Conservation (phyloP, 2,329 filamentous ascomycete species). For the Periconia macrospinosa region DNA sequence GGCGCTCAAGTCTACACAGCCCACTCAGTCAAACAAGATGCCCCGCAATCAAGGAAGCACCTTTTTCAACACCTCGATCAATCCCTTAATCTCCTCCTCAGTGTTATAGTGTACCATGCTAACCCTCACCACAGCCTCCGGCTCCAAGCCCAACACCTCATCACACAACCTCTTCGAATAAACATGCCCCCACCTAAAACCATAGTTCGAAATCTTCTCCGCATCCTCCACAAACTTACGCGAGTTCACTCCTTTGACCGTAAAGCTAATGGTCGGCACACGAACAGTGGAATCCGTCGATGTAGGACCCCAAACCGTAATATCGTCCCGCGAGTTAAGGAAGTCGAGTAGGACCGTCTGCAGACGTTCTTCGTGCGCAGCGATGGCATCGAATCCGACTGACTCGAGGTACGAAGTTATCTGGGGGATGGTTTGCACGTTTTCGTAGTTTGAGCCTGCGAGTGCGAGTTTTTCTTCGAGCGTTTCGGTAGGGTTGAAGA, state of each 20-base stretch:
- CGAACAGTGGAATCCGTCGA: constrained; percentile 52
- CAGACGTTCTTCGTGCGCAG: constrained; percentile 62
- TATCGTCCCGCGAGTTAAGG: constrained; percentile 54
- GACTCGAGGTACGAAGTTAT: constrained; percentile 61
- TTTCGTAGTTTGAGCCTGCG: constrained; percentile 71
- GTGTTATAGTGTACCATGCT: constrained; percentile 76
- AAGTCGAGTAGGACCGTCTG: constrained; percentile 64
- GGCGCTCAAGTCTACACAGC: too few species aligned
- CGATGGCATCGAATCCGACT: constrained; percentile 47
- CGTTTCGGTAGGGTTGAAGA: constrained; percentile 64
- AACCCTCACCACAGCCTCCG: constrained; percentile 68
- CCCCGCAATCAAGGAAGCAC: constrained; percentile 38
- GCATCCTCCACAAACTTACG: constrained; percentile 63
- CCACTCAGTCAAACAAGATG: too few species aligned
- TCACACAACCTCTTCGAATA: constrained; percentile 66
- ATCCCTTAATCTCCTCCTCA: constrained; percentile 59
- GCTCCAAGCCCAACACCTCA: constrained; percentile 60
- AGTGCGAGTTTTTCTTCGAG: constrained; percentile 65
- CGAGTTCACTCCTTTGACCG: constrained; percentile 59
- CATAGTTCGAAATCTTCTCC: constrained; percentile 61
- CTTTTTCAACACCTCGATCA: constrained; percentile 57
- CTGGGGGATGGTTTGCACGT: constrained; percentile 63
- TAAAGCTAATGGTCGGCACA: constrained; percentile 70
- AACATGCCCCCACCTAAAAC: constrained; percentile 69
- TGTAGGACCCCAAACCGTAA: constrained; percentile 62